Base-by-base conservation (phyloP, 1,139 yeast species). In the Kodamaea ohmeri region DNA sequence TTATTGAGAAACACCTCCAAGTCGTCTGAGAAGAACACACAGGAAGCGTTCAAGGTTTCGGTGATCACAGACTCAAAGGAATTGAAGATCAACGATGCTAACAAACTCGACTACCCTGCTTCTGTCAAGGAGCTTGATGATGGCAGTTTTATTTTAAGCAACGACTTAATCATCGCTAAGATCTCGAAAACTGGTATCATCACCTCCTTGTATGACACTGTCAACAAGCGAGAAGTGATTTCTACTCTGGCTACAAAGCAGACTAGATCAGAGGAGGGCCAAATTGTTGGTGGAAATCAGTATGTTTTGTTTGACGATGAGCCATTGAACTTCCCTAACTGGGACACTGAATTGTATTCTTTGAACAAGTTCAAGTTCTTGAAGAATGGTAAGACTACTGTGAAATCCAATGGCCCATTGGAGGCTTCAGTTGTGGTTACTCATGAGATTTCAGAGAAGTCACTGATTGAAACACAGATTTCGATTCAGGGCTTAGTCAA, bases 291-390 rank as follows among this genome's bases (percentile, higher is more conserved):
- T 25, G 96, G 89, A 25, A 86, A 87, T 53, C 95, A 85, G 58
- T 80, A 78, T 48, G 76, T 87, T 2, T 56, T 92, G 40, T 85
- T 85, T 53, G 92, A 89, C 47, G 97, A 92, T 58, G 86, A 88
- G 47, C 97, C 97, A 9, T 67, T 88, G 53, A 81, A 75, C 42
- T 90, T 82, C 79, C 96, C 90, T 35, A 97, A 97, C 2, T 92
- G 98, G 97, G 97, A 92, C 57, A 90, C 97, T 0, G 98, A 92
- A 56, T 71, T 89, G 43, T 92, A 78, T 57, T 83, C 95, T 0
- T 73, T 85, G 46, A 84, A 82, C 48, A 85, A 83, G 47, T 78
- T 75, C 55, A 67, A 69, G 40, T 78, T 81, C 47, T 53, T 71
- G 43, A 47, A 50, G 6, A 48, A 51, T 66, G 56, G 76, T 61